These are phyloP conservation scores for Aspergillus chevalieri DNA, from an alignment of 2,329 filamentous ascomycete species.

Conservation along the genomic window DNA sequence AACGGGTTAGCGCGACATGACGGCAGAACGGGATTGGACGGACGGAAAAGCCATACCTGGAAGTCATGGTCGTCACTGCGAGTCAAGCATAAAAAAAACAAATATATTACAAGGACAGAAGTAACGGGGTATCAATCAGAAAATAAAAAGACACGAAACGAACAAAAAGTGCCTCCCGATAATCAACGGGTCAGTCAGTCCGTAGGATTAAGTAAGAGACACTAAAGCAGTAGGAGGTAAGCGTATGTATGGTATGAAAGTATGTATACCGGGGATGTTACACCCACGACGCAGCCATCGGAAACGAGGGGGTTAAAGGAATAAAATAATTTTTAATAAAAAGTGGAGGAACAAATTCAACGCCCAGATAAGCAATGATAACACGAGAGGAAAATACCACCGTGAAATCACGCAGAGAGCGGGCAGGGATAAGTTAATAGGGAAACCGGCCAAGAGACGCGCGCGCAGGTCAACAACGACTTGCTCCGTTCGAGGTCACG, in stretches of 20 bases:
- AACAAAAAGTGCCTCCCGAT: constrained; percentile 1
- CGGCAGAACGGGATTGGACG: constrained; percentile 18
- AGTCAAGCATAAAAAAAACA: neutral
- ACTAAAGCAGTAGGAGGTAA: constrained; percentile 3
- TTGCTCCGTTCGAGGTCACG: constrained; percentile 34
- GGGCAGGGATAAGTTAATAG: constrained; percentile 6
- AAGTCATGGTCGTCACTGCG: constrained; percentile 31
- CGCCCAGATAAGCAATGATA: constrained; percentile 7
- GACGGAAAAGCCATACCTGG: constrained; percentile 30
- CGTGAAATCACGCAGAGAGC: neutral
- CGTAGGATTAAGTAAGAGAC: constrained; percentile 1
- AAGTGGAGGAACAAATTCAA: constrained; percentile 14
- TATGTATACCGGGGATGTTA: constrained; percentile 12
- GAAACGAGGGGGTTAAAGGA: neutral
- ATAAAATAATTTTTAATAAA: neutral
- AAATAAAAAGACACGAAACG: constrained; percentile 6
- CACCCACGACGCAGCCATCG: constrained; percentile 17
- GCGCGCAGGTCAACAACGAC: constrained; percentile 5
- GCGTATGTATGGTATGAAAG: constrained; percentile 4
- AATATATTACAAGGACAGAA: neutral
- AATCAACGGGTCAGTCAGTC: neutral
- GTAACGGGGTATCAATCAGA: constrained; percentile 5
- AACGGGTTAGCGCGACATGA: constrained; percentile 28
- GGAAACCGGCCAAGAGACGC: constrained; percentile 7
- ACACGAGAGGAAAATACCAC: neutral